Base-by-base conservation (phyloP, 1,139 yeast genomes). In the Blastobotrys illinoisensis region DNA sequence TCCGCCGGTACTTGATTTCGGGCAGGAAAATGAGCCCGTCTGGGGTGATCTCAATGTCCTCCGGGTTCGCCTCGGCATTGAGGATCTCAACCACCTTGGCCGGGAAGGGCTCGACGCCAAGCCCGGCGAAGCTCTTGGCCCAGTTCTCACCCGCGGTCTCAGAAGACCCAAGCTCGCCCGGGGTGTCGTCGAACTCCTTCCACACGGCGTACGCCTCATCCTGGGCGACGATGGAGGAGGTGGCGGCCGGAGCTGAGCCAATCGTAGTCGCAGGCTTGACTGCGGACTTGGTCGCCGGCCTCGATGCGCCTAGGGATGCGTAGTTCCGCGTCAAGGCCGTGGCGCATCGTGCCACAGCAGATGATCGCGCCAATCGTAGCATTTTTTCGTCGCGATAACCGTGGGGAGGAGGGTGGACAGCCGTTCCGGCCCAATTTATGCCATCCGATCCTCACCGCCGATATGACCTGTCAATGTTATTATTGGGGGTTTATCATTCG, bases 1-100 rank as follows among this genome's bases (percentile, higher is more conserved):
- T 86, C 49, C 99, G 79, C 59, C 99, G 81, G 68, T 93, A 93
- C 68, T 91, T 90, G 71, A 93, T 93, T 70, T 93, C 99, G 0
- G 99, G 99, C 51, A 93, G 74, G 65, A 89, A 93, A 13, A 93
- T 71, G 53, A 93, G 75, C 16, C 99, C 98, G 69, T 93, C 99
- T 0, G 99, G 98, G 59, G 93, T 93, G 61, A 93, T 86, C 69
- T 93, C 99, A 53, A 93, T 83, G 62, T 93, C 98, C 28, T 77
- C 79, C 5, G 80, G 77, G 1, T 77, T 78, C 19, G 93, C 67
- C 0, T 85, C 81, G 1, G 85, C 80, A 50, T 83, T 69, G 16
- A 93, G 73, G 7, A 81, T 75, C 26, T 80, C 80, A 52, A 82
- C 83, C 0, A 83, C 77, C 51, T 82, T 82, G 14, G 73, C 74